phyloP scores from a whole-genome alignment of 805 yeast species.

The Blastobotrys mokoenaii region DNA sequence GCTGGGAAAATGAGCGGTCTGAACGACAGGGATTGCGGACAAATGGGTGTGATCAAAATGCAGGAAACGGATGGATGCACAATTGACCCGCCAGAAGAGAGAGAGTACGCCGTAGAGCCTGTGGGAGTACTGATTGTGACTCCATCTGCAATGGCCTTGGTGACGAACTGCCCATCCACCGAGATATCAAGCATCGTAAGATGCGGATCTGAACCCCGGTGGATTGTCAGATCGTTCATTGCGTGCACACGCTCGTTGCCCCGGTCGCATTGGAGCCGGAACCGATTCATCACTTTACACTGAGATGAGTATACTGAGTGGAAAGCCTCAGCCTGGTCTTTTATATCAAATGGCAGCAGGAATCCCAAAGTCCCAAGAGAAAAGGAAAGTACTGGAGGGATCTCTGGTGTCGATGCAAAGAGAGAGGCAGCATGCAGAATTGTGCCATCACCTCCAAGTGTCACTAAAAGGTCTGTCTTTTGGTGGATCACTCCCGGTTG shows the following conservation, averaged over 20 bases:
- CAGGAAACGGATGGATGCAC: conserved; percentile 85
- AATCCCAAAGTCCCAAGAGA: conserved; percentile 91
- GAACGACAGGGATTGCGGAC: conserved; percentile 86
- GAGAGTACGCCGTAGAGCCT: conserved; percentile 89
- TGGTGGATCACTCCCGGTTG: conserved; percentile 43
- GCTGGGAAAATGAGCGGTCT: conserved; percentile 80
- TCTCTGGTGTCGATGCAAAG: conserved; percentile 46
- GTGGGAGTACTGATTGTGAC: conserved; percentile 82
- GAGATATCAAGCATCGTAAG: conserved; percentile 75
- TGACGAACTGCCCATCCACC: conserved; percentile 74
- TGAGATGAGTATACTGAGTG: conserved; percentile 55
- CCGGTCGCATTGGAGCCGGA: conserved; percentile 56
- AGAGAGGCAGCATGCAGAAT: conserved; percentile 74
- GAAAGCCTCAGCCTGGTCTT: conserved; percentile 52
- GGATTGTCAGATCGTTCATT: conserved; percentile 85
- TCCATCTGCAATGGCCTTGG: conserved; percentile 91
- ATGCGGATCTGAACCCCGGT: conserved; percentile 83
- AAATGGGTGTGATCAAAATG: conserved; percentile 77
- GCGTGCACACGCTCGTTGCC: conserved; percentile 57
- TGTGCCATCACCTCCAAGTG: conserved; percentile 97
- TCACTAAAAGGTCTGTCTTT: conserved; percentile 72
- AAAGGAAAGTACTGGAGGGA: conserved; percentile 85
- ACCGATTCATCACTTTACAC: conserved; percentile 66
- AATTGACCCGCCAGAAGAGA: conserved; percentile 86
- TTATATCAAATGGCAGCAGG: conserved; percentile 76